Evolutionary conservation across 2,329 filamentous ascomycete genomes (phyloP).

Genomic region (Clonostachys sp.): DNA sequence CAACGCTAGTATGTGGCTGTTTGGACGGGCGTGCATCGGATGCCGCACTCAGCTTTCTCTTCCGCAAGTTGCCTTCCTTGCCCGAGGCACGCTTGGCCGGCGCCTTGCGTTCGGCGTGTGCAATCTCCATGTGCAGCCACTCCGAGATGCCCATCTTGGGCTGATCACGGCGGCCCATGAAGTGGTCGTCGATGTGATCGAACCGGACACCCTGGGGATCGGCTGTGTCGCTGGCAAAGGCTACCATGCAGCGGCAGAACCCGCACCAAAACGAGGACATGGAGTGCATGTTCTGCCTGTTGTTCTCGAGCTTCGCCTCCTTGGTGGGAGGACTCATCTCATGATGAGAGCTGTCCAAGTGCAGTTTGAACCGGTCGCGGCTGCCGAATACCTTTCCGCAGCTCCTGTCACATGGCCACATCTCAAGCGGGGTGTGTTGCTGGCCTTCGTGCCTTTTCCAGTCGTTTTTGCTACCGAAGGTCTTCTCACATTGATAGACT

Average conservation of each 20-base stretch:
- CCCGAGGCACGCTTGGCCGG: no score
- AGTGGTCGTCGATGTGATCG: conserved; percentile 74
- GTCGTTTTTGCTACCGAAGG: conserved; percentile 89
- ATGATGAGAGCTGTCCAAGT: conserved; percentile 51
- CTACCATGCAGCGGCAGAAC: conserved; percentile 62
- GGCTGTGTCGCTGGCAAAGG: conserved; percentile 31
- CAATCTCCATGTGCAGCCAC: conserved; percentile 41
- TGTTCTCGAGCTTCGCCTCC: conserved; percentile 41
- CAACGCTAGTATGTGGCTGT: no score
- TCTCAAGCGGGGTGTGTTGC: conserved; percentile 68
- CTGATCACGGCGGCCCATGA: conserved; percentile 43
- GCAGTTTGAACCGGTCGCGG: conserved; percentile 53
- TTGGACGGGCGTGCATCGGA: no score
- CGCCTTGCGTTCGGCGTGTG: no score
- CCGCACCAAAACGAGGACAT: conserved; percentile 80
- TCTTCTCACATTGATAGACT: conserved; percentile 61
- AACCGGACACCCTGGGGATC: conserved; percentile 22
- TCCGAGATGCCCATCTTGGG: conserved; percentile 41
- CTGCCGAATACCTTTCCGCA: conserved; percentile 59
- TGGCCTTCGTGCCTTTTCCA: conserved; percentile 88
- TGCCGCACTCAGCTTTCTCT: no score
- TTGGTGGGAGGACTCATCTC: conserved; percentile 20
- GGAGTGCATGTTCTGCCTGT: conserved; percentile 60
- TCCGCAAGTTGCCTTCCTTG: no score
- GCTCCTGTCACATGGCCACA: conserved; percentile 62